Percentiles rank a stretch among this genome's conserved stretches.
Conservation (phyloP, 176 grass and related monocot species). For the Cenchrus americanus region DNA sequence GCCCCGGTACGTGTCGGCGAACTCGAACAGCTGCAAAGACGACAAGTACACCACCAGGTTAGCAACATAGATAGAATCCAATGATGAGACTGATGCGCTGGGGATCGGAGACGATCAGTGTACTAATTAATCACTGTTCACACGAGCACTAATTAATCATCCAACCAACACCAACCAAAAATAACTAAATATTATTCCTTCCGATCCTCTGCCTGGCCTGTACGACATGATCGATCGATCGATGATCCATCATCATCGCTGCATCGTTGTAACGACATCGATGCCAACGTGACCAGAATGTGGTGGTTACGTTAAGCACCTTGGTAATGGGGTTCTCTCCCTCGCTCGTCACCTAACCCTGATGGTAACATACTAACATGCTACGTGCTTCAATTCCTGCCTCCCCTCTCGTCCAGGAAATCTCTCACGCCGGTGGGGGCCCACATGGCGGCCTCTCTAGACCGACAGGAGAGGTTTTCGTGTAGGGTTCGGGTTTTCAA, state of each 20-base stretch:
- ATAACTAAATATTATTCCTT: slow-evolving; percentile 49
- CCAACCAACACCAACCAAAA: slow-evolving; percentile 19
- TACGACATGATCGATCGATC: not conserved
- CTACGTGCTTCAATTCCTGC: not conserved
- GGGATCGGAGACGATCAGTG: not conserved
- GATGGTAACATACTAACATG: slow-evolving; percentile 29
- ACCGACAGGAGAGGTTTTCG: slow-evolving; percentile 30
- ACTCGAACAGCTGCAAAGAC: slow-evolving; percentile 55
- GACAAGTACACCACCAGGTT: not conserved
- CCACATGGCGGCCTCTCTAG: not conserved
- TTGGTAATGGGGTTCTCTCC: not conserved
- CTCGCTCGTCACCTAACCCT: not conserved
- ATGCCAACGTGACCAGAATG: slow-evolving; percentile 39
- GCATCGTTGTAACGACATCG: slow-evolving; percentile 16
- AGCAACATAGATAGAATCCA: not conserved
- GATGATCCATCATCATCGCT: slow-evolving; percentile 2
- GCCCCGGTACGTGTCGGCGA: slow-evolving; percentile 67
- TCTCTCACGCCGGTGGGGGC: not conserved
- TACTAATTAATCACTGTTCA: not conserved
- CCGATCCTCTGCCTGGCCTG: not conserved
- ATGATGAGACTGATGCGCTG: not conserved
- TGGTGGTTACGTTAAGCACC: slow-evolving; percentile 44
- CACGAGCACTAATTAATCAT: slow-evolving; percentile 4
- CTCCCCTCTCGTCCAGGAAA: not conserved
- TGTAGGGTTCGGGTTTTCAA: not conserved